Base-by-base conservation (phyloP, 148 eudicot genomes). In the Polygonum maritimum region DNA sequence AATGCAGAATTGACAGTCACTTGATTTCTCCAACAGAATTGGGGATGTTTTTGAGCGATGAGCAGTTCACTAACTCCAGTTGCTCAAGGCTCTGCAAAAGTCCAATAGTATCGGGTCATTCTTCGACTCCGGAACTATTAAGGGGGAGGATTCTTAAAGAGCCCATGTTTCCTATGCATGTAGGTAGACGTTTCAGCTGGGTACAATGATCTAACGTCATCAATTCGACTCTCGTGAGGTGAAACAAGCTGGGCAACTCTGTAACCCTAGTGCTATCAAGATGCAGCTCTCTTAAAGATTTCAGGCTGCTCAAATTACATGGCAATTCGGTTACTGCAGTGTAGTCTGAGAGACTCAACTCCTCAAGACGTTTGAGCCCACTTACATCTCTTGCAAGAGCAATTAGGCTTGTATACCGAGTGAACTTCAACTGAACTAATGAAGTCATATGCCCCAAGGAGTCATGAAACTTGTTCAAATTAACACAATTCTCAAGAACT, bases 311-410 rank as follows among this genome's bases (percentile, higher is more conserved):
- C 48, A 88, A 74, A 26, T 84, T 80, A 26, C 74, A 22, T 6
- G 91, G 94, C 19, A 90, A 80, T 41, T 71, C 48, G 74, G 35
- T 82, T 72, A 90, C 69, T 78, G 81, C 81, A 15, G 72, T 75
- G 85, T 90, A 90, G n/a, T 76, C 78, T 7, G 91, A 85, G 74
- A 90, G 84, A 71, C 75, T 80, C 45, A 90, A 71, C n/a, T 76
- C 86, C 78, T 77, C 83, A 6, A 90, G 85, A 71, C 75, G 16
- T 80, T 76, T 86, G 71, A 88, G 79, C 75, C 94, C 94, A 45
- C 88, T 80, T 16, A 90, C 82, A 70, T 86, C 87, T 7, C 77
- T 74, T 40, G 94, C 90, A 62, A 90, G 81, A 26, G 77, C 75
- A 39, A 82, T 78, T 54, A 90, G 80, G 75, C 77, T 82, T 63